Base-by-base conservation (phyloP, 805 yeast genomes). In the Nakazawaea peltata region DNA sequence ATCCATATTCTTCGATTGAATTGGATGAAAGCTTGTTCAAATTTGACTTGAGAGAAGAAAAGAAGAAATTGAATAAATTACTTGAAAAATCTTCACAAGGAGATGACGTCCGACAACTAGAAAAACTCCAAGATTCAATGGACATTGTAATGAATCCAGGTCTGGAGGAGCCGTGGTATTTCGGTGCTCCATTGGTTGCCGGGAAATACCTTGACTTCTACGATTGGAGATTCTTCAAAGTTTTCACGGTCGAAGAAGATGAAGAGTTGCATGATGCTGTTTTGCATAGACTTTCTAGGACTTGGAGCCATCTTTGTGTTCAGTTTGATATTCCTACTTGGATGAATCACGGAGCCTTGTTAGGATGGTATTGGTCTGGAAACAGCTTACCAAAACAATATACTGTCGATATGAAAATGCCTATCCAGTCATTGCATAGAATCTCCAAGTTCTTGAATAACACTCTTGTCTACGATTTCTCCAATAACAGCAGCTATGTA, bases 361-460 rank as follows among this genome's bases (percentile, higher is more conserved):
- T 74, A 22, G 71, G 77, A 6, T 74, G 78, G 69, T 57, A 69
- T 41, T 75, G 78, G 69, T 72, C 73, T 46, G 81, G 81, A 0
- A 37, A 64, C 34, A 53, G 59, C 5, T 63, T 74, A 46, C 80
- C 80, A 1, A 75, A 79, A 77, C 81, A 75, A 48, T 56, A 59
- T 36, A 81, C 75, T 47, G 50, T 70, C 31, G 82, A 75, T 53
- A 69, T 74, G n/a, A 81, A 75, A 46, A 63, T 74, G 63, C 70
- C 81, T 3, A 58, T 69, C 28, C 41, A 37, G 21, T 28, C 41
- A n/a, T 29, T 37, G 22, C 41, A 37, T 16, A 43, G 48, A 16
- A 44, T 74, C 26, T 69, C 71, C 12, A 56, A 60, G 37, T 41
- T 49, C 4, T 67, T 54, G 44, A 70, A 71, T 40, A 65, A 71